Evolutionary conservation across 305 asterid genomes (phyloP), one percentile per base, ranked within the genome.

Genomic region (Rubia balearica): DNA sequence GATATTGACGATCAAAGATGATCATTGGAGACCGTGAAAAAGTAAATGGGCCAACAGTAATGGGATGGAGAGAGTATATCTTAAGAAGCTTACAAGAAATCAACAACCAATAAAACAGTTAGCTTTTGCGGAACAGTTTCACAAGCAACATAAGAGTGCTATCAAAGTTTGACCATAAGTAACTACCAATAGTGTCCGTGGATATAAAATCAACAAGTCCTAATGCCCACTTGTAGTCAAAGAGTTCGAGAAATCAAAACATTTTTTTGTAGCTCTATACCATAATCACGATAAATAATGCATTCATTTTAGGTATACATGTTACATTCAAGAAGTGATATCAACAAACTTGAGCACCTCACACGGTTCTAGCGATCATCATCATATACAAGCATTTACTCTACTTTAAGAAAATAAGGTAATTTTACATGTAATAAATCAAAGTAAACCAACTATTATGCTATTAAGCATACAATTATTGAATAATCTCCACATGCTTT

Each of bases 81-180:
- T 12, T 12, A 48, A 48, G 56, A 49, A 49, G 21, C 56, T 49
- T 14, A 30, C 33, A 30, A 3, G 3, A 30, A 30, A 30, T 30
- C 33, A 30, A 30, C 33, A 30, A 30, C 33, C 33, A 30, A 30
- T 30, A 30, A 24, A 24, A n/a, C n/a, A 51, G 57, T 17, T 16
- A 51, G 57, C 9, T 51, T 16, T 4, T 21, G 5, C 8, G 19
- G 19, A 51, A 51, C 22, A 51, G 80, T 7, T 90, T 76, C 61
- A 90, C 88, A 55, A 17, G 21, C 56, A 49, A 16, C 53, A 49
- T 7, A 16, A 4, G 56, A 49, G 56, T 49, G 17, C 56, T 16
- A 48, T 48, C 55, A 48, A 48, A 14, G 19, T 49, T 49, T 7
- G n/a, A 0, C 19, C 55, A 13, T 16, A 49, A 16, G 17, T 49